Percentiles rank a stretch among this genome's conserved stretches.
Evolutionary conservation across 2,329 filamentous ascomycete species (phyloP).

Genomic region (Trichoderma harzianum): DNA sequence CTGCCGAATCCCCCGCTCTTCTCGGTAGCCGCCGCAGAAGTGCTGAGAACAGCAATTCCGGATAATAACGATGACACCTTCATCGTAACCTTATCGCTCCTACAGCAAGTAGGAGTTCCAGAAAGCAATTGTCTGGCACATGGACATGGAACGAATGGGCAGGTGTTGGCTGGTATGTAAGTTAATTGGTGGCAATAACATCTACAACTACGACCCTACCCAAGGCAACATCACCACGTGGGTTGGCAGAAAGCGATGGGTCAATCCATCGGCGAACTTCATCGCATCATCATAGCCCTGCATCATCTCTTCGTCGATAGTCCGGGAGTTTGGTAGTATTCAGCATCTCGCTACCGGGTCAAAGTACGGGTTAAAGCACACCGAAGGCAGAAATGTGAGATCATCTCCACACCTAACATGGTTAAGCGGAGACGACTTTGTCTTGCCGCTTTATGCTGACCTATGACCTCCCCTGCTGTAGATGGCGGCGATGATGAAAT

Average conservation of each 20-base stretch:
- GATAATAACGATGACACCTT: background rate
- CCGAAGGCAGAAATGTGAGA: background rate
- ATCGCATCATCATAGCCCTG: conserved; percentile 2
- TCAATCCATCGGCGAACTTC: background rate
- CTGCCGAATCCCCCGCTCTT: background rate
- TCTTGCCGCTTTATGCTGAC: conserved; percentile 3
- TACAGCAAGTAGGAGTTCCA: background rate
- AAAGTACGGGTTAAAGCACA: conserved; percentile 1
- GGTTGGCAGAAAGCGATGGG: background rate
- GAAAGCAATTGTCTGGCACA: background rate
- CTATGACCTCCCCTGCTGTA: background rate
- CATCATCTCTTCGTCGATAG: background rate
- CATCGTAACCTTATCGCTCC: background rate
- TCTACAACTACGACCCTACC: background rate
- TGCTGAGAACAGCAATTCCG: background rate
- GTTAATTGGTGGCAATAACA: background rate
- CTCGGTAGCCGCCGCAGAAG: background rate
- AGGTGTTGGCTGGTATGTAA: background rate
- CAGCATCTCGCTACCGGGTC: background rate
- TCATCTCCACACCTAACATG: background rate
- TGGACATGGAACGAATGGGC: background rate
- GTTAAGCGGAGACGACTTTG: background rate
- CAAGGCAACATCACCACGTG: background rate
- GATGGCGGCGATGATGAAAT: background rate
- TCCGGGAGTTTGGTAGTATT: background rate